phyloP scores from a whole-genome alignment of 768 basidiomycete species.

The Leccinum rimulosum region DNA sequence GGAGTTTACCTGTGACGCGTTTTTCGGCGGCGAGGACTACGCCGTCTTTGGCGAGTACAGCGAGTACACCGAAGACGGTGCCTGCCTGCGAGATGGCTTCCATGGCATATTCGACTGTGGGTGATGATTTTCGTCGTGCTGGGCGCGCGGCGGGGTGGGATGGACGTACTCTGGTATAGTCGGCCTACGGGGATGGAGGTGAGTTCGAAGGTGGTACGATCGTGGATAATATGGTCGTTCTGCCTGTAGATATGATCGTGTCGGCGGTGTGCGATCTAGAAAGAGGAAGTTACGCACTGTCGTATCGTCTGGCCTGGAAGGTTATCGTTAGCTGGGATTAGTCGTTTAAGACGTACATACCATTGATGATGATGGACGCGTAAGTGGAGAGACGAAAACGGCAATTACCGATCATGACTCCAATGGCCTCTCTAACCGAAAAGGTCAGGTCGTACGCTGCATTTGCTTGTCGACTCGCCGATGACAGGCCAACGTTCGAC shows the following conservation, averaged over 20 bases:
- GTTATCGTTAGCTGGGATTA: not conserved
- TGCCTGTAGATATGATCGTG: conserved; percentile 49
- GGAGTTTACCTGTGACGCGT: conserved; percentile 96
- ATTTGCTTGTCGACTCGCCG: no score
- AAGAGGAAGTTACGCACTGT: conserved; percentile 61
- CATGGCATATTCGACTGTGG: no score
- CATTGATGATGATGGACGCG: conserved; percentile 32
- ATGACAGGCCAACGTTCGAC: no score
- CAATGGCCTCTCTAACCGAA: no score
- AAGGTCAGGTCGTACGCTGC: no score
- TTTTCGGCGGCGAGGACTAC: conserved; percentile 94
- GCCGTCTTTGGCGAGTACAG: conserved; percentile 65
- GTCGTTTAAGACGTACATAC: conserved; percentile 30
- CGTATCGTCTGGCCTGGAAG: conserved; percentile 84
- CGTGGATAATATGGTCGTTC: conserved; percentile 81
- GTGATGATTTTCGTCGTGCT: not conserved
- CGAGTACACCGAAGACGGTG: conserved; percentile 78
- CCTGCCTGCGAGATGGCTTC: conserved; percentile 82
- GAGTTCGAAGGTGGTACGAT: conserved; percentile 8
- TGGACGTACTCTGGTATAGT: conserved; percentile 84
- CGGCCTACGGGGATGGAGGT: conserved; percentile 59
- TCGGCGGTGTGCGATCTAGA: conserved; percentile 14
- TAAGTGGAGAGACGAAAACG: conserved; percentile 28
- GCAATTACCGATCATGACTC: not conserved
- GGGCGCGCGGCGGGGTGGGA: not conserved